Conservation (phyloP, 2,329 filamentous ascomycete species). For the Apiospora kogelbergensis region DNA sequence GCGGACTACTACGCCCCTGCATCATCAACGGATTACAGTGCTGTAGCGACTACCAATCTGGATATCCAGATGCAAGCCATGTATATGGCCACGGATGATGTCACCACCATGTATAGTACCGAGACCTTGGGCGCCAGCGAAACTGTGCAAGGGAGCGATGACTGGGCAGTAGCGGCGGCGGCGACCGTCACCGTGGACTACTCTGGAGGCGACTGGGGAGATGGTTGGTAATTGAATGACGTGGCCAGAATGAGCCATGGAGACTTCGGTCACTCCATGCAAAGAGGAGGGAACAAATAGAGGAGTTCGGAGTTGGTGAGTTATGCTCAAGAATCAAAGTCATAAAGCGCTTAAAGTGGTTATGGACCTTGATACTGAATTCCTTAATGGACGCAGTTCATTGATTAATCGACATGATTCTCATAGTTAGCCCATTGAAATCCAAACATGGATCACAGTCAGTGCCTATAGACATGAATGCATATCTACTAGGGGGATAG, state of each 20-base stretch:
- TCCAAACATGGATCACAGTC: too few species aligned
- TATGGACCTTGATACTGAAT: too few species aligned
- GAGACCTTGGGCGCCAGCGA: not conserved
- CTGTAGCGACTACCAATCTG: not conserved
- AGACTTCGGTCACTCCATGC: not conserved
- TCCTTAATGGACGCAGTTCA: too few species aligned
- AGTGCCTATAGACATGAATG: too few species aligned
- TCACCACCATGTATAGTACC: not conserved
- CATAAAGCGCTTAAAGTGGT: too few species aligned
- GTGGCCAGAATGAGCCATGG: not conserved
- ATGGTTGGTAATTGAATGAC: constrained; percentile 9
- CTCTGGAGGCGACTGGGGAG: constrained; percentile 26
- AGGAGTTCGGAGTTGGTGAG: too few species aligned
- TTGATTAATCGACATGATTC: too few species aligned
- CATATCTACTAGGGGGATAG: too few species aligned
- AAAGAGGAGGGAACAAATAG: too few species aligned
- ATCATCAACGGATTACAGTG: not conserved
- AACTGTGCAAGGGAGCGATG: not conserved
- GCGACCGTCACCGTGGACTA: constrained; percentile 17
- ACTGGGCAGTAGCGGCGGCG: not conserved
- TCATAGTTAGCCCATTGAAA: too few species aligned
- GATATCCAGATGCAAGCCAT: not conserved
- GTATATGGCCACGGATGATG: not conserved
- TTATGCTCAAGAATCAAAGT: too few species aligned
- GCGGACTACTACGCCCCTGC: not conserved